phyloP scores from a whole-genome alignment of 192 early-diverging fungal species.

The Chytriomyces confervae region DNA sequence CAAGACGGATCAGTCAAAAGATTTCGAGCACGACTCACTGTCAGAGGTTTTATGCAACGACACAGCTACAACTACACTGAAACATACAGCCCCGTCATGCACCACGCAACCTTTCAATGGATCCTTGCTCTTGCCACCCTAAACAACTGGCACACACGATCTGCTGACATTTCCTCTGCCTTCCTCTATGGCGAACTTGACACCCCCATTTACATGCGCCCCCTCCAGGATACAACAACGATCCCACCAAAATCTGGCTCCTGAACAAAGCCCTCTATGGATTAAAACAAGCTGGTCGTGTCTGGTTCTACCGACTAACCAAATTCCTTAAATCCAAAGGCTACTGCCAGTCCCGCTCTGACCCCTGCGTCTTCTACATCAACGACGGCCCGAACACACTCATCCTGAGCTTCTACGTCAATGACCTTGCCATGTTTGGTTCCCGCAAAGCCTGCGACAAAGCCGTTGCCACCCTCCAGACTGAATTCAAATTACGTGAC shows the following conservation, averaged over 20 bases:
- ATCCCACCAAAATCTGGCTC: not conserved
- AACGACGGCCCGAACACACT: not conserved
- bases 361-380: conserved; percentile 17
- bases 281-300: conserved; percentile 22
- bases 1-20: conserved; percentile 8
- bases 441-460: not conserved
- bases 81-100: conserved; percentile 35
- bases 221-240: conserved; percentile 1
- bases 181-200: conserved; percentile 17
- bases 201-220: conserved; percentile 17
- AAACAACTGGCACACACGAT: not conserved
- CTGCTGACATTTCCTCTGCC: conserved; percentile 6
- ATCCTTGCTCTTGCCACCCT: not conserved
- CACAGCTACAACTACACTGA: conserved; percentile 28
- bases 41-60: conserved; percentile 38
- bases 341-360: not conserved
- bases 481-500: not conserved
- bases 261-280: conserved; percentile 22
- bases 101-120: not conserved
- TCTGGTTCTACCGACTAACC: conserved; percentile 12
- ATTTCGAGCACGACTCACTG: conserved; percentile 44
- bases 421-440: not conserved
- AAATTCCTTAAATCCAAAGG: not conserved
- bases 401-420: conserved; percentile 15
- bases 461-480: not conserved